A percentile compares a stretch with the other conserved stretches of the same genome.
Conservation (phyloP, 169 alveolate species). For the Plasmodium gallinaceum region DNA sequence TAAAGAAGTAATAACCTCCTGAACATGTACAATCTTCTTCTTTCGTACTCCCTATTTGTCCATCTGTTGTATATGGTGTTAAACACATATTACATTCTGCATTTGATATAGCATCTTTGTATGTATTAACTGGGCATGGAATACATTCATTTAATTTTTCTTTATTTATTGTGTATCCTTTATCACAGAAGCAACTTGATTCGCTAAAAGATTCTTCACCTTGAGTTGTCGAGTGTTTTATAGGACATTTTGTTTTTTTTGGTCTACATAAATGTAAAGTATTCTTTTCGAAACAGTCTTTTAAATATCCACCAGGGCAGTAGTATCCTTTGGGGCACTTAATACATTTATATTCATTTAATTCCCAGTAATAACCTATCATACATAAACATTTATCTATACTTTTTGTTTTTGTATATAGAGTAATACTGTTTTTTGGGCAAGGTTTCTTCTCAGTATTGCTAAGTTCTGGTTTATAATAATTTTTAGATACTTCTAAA, state of each 20-base stretch:
- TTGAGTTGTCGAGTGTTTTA: conserved; percentile 75
- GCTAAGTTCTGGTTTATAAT: conserved; percentile 75
- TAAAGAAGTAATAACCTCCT: conserved; percentile 80
- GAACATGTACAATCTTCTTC: conserved; percentile 83
- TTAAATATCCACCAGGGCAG: conserved; percentile 81
- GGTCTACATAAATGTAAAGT: conserved; percentile 53
- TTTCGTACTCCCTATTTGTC: conserved; percentile 75
- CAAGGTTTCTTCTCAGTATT: conserved; percentile 77
- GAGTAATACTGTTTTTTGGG: conserved; percentile 82
- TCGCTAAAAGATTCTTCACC: conserved; percentile 57
- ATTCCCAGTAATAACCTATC: conserved; percentile 63
- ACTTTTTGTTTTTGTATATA: conserved; percentile 46
- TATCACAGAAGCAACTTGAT: conserved; percentile 80
- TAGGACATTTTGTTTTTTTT: conserved; percentile 77
- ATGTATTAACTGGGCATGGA: conserved; percentile 81
- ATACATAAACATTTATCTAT: conserved; percentile 47
- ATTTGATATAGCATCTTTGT: conserved; percentile 81
- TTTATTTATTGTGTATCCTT: conserved; percentile 64
- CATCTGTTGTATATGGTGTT: conserved; percentile 79
- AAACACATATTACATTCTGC: conserved; percentile 80
- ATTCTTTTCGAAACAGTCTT: conserved; percentile 44
- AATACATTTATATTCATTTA: conserved; percentile 54
- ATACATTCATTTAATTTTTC: conserved; percentile 59
- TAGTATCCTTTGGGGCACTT: conserved; percentile 81
- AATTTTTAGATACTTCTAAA: conserved; percentile 62